Evolutionary conservation across 176 grass and related monocot genomes (phyloP).

Genomic region (barley (Hordeum vulgare)): DNA sequence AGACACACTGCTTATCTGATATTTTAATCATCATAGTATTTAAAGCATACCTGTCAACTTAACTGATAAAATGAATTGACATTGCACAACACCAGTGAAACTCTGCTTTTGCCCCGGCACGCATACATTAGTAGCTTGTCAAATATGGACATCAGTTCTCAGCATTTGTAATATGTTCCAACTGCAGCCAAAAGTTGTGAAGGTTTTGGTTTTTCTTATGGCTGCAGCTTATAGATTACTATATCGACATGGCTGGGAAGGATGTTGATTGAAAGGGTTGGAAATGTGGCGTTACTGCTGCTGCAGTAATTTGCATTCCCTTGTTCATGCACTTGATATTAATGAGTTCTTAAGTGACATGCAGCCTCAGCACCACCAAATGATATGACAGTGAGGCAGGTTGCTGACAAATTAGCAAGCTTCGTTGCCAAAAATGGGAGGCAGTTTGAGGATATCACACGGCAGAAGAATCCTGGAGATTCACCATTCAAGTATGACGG

Average conservation of each 20-base stretch:
- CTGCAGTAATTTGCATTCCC: slow-evolving; percentile 68
- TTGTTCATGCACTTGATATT: slow-evolving; percentile 64
- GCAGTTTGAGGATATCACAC: slow-evolving; percentile 84
- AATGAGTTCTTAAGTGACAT: slow-evolving; percentile 99
- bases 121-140: not conserved
- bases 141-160: slow-evolving; percentile 3
- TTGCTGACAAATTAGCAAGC: slow-evolving; percentile 82
- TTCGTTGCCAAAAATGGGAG: slow-evolving; percentile 98
- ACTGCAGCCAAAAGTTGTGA: slow-evolving; percentile 24
- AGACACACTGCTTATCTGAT: not conserved
- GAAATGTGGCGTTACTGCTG: slow-evolving; percentile 60
- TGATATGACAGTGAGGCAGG: slow-evolving; percentile 91
- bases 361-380: slow-evolving; percentile 79
- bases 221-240: slow-evolving; percentile 55
- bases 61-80: not conserved
- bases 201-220: slow-evolving; percentile 42
- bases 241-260: slow-evolving; percentile 46
- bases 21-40: not conserved
- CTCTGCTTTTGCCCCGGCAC: not conserved
- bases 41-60: not conserved
- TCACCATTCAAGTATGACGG: slow-evolving; percentile 85
- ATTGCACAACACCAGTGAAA: not conserved
- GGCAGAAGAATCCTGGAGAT: slow-evolving; percentile 88
- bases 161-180: slow-evolving; percentile 3
- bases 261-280: slow-evolving; percentile 76